Evolutionary conservation across 1,284 basidiomycete genomes (phyloP).

Genomic region (Cronartium quercuum): DNA sequence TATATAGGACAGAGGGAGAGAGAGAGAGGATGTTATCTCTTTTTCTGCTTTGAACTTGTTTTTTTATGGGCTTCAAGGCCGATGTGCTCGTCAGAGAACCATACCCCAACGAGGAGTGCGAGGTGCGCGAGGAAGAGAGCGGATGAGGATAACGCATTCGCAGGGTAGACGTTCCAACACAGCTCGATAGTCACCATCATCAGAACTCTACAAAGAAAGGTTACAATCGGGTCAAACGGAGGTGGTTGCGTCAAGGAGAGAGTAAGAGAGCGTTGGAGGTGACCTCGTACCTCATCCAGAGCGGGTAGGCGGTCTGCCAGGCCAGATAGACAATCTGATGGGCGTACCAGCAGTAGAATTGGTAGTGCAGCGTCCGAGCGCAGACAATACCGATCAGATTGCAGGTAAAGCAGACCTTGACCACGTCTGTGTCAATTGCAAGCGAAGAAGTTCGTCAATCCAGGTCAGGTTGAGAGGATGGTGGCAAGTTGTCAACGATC

Average conservation of each 20-base stretch:
- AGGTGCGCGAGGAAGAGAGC: slow-evolving; percentile 60
- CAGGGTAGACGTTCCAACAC: slow-evolving; percentile 80
- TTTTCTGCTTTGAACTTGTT: too few species aligned
- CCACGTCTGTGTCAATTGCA: slow-evolving; percentile 58
- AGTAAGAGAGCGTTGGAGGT: neutral
- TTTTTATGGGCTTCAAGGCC: too few species aligned
- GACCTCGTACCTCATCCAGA: slow-evolving; percentile 58
- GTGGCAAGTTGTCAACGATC: too few species aligned
- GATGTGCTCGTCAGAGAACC: neutral
- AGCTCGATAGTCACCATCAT: slow-evolving; percentile 67
- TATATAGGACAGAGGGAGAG: too few species aligned
- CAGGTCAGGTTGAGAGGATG: neutral
- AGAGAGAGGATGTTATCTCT: too few species aligned
- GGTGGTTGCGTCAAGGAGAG: slow-evolving; percentile 10
- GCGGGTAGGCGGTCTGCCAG: slow-evolving; percentile 65
- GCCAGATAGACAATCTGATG: slow-evolving; percentile 81
- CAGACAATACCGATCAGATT: slow-evolving; percentile 88
- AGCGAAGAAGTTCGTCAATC: neutral
- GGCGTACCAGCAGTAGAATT: slow-evolving; percentile 98
- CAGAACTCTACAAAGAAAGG: slow-evolving; percentile 54
- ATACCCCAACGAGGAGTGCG: slow-evolving; percentile 57
- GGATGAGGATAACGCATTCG: slow-evolving; percentile 65
- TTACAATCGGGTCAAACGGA: neutral
- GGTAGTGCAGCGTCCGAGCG: slow-evolving; percentile 94
- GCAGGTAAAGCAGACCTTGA: slow-evolving; percentile 75